Evolutionary conservation across 2,329 filamentous ascomycete genomes (phyloP), one percentile per base, ranked within the genome.

Genomic region (Sarocladium kiliense): DNA sequence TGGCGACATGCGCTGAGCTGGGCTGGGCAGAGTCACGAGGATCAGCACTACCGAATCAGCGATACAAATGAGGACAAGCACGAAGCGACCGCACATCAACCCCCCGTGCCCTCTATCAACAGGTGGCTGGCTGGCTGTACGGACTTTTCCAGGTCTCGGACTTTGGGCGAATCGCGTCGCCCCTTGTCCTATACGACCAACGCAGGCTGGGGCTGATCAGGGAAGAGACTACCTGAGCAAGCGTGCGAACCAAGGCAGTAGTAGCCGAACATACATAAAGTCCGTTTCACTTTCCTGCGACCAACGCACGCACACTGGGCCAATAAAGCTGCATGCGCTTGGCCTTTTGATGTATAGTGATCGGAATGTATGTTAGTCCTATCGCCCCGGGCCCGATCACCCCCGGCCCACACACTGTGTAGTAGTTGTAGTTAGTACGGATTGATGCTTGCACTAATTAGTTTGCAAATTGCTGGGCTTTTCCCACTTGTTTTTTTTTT

Each of bases 31-130:
- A 30, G 44, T 30, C 44, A 47, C 44, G 25, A 47, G 41, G 23
- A 47, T 47, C 44, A 47, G 44, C 44, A n/a, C 44, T 47, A 47
- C 25, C 44, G 44, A 47, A 23, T 47, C 23, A n/a, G 3, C 16
- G 25, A 10, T 47, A 47, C 44, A 47, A 30, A 47, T 44, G 25
- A 44, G 41, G 41, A 21, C 41, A 44, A 44, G 41, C 41, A n/a
- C 36, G 36, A 39, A n/a, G 36, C 9, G 18, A 39, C 36, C 16
- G 16, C 36, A 39, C 16, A n/a, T 44, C 19, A 21, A 44, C 7
- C n/a, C n/a, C n/a, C n/a, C n/a, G n/a, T n/a, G n/a, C n/a, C n/a
- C n/a, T n/a, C n/a, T n/a, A n/a, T 39, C 12, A n/a, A 39, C 36
- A 6, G 11, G 36, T 39, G 36, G 36, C 36, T 39, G n/a, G 36